Evolutionary conservation across 441 rosid species (phyloP), one percentile per base, ranked within the genome.

Genomic region (Populus hybrid): DNA sequence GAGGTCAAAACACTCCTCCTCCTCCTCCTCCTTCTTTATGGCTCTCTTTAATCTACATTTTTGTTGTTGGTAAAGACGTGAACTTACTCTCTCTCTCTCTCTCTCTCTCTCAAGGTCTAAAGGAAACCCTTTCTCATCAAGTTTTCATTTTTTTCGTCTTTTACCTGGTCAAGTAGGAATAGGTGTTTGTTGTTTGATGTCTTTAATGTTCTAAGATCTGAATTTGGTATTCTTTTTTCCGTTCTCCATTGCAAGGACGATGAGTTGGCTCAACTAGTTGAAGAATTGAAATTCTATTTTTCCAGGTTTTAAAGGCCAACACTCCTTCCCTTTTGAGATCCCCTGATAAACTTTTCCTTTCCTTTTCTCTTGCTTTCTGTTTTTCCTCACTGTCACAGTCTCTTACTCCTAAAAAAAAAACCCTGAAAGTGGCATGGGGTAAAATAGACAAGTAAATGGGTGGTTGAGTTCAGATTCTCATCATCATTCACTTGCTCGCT

Each of bases 21-120:
- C 70, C 30, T 24, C 26, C 26, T 32, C 34, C 21, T 20, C 24
- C 20, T 6, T 34, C 18, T 21, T 11, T 59, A 11, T 26, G 40
- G n/a, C 8, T 73, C 24, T 35, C 66, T 23, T 64, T 28, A 63
- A 67, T 67, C 61, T 50, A 75, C 57, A 78, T 66, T 64, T 18
- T 57, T 61, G 46, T 61, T 40, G 30, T 40, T n/a, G 14, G 50
- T 40, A 40, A 30, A 8, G 16, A 64, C 65, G 38, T 32, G 23
- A 20, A 57, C 63, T 18, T 6, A 1, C 61, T 54, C 61, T 50
- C n/a, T 54, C 63, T 50, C 59, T 16, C 59, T 50, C 59, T 6
- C 59, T 46, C 57, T 28, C 59, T 67, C 20, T 16, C 6, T 10
- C 24, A 21, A 21, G 66, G 66, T 61, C 28, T 61, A 9, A 21